Evolutionary conservation across 805 yeast genomes (phyloP).

Genomic region (Alloascoidea hylecoeti): DNA sequence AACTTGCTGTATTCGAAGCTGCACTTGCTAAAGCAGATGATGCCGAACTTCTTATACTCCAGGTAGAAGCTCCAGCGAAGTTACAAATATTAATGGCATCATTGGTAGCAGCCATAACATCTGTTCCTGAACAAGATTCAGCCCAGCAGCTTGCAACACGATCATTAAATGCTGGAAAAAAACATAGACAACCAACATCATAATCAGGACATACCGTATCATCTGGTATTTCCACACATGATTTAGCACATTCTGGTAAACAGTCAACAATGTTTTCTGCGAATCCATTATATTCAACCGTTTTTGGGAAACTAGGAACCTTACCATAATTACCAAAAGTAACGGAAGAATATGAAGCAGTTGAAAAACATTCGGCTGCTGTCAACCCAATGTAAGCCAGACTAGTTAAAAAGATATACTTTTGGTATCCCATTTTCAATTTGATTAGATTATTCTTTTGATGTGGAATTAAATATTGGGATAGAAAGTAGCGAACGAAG

Average conservation of each 20-base stretch:
- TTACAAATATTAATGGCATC: constrained; percentile 28
- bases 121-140: constrained; percentile 20
- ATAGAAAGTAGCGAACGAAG: no score
- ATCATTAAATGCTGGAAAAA: constrained; percentile 32
- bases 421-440: no score
- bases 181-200: constrained; percentile 37
- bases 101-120: constrained; percentile 22
- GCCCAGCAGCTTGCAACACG: constrained; percentile 28
- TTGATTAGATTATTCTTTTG: no score
- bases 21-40: constrained; percentile 6
- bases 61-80: constrained; percentile 21
- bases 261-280: constrained; percentile 26
- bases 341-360: constrained; percentile 3
- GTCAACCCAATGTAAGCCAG: no score
- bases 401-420: no score
- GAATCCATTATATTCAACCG: constrained; percentile 32
- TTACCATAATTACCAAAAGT: constrained; percentile 21
- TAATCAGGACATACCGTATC: constrained; percentile 38
- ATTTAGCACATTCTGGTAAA: constrained; percentile 27
- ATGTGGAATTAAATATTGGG: no score
- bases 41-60: constrained; percentile 6
- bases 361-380: no score
- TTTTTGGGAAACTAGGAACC: constrained; percentile 30
- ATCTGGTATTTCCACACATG: constrained; percentile 18
- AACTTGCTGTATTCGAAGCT: no score